Conservation (phyloP, 176 grass and related monocot genomes). For the Cenchrus purpureus region DNA sequence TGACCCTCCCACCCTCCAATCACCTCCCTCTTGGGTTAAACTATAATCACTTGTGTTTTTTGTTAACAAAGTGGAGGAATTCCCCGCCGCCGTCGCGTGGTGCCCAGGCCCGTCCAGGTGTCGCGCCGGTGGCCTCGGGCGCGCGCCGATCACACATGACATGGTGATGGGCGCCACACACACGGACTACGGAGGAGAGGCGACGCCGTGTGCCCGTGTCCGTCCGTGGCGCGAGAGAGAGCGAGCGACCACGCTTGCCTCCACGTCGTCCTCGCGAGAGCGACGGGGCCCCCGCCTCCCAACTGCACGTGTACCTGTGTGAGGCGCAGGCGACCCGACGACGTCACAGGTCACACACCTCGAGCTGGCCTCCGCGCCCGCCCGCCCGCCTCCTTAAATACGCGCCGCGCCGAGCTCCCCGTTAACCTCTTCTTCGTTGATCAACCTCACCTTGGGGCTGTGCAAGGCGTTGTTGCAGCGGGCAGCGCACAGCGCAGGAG, state of each 20-base stretch:
- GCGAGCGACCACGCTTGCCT: neutral
- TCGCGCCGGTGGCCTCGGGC: neutral
- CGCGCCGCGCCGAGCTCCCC: constrained; percentile 6
- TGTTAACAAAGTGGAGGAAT: neutral
- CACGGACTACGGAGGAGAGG: no score
- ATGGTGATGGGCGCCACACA: neutral
- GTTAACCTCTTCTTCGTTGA: neutral
- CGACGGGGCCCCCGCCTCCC: no score
- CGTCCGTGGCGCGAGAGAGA: neutral
- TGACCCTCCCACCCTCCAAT: neutral
- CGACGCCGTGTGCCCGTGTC: no score
- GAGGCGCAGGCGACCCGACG: neutral
- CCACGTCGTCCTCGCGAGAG: constrained; percentile 13
- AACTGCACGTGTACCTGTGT: constrained; percentile 11
- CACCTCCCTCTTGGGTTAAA: neutral
- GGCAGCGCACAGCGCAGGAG: neutral
- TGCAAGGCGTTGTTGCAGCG: neutral
- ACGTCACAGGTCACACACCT: neutral
- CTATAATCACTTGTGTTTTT: constrained; percentile 25
- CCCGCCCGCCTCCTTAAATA: constrained; percentile 1
- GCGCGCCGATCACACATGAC: neutral
- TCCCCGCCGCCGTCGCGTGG: neutral
- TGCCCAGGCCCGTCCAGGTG: neutral
- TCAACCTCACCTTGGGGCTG: neutral
- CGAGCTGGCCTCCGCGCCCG: neutral